These are phyloP conservation scores for Mucor ambiguus DNA, from an alignment of 371 early-diverging fungal species.

Conservation along the genomic window DNA sequence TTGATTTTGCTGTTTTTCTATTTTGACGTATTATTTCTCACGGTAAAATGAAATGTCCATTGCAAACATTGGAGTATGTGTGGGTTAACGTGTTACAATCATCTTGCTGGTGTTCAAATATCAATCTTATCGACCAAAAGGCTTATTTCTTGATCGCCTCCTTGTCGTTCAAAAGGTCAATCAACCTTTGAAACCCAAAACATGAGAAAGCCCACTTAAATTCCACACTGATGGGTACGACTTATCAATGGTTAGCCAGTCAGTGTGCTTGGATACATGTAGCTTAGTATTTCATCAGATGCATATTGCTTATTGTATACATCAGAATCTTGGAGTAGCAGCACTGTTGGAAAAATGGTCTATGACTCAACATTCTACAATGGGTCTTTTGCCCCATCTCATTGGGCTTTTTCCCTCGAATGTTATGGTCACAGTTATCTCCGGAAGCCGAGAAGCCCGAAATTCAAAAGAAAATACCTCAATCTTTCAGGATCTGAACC, in stretches of 20 bases:
- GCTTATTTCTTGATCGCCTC: background rate
- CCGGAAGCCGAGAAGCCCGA: background rate
- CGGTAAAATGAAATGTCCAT: background rate
- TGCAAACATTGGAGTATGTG: background rate
- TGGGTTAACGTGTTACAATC: background rate
- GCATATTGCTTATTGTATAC: background rate
- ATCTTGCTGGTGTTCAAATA: background rate
- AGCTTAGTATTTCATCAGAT: background rate
- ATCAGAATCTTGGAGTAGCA: background rate
- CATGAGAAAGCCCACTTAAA: background rate
- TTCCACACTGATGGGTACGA: too few species aligned
- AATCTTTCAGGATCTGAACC: background rate
- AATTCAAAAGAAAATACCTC: background rate
- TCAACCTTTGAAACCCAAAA: background rate
- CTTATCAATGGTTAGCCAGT: background rate
- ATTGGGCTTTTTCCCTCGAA: background rate
- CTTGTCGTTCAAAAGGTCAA: background rate
- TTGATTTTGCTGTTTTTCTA: background rate
- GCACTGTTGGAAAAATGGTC: background rate
- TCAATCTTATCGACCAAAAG: background rate
- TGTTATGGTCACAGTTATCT: background rate
- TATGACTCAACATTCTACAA: background rate
- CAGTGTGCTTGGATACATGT: too few species aligned
- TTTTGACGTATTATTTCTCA: slow-evolving; percentile 3
- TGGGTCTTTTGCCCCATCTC: background rate